A percentile compares a stretch with the other conserved stretches of the same genome.
These are phyloP conservation scores for Hymenotorrendiella dingleyae DNA, from an alignment of 2,329 filamentous ascomycete species.

Conservation along the genomic window DNA sequence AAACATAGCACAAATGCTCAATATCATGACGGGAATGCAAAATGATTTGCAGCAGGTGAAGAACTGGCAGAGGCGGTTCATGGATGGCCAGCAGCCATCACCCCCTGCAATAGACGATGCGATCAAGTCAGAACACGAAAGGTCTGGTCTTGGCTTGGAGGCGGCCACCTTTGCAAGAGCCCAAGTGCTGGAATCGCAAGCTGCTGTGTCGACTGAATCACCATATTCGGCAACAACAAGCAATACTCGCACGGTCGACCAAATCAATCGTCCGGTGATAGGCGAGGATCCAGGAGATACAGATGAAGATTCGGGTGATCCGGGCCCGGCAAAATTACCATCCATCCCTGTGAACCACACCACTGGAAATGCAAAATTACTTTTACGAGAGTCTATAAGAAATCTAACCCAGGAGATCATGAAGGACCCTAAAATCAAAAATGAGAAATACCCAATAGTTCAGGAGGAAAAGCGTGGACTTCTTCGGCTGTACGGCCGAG, in stretches of 20 bases:
- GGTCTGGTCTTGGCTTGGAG: no score
- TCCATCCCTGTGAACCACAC: constrained; percentile 82
- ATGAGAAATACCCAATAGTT: constrained; percentile 68
- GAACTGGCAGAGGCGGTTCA: no score
- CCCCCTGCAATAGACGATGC: no score
- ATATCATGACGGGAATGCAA: constrained; percentile 6
- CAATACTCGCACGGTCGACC: constrained; percentile 1
- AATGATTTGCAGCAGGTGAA: background rate
- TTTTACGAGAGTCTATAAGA: constrained; percentile 66
- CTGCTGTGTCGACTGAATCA: constrained; percentile 18
- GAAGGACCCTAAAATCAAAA: constrained; percentile 44
- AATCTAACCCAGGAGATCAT: constrained; percentile 47
- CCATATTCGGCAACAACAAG: constrained; percentile 15
- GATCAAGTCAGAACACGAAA: no score
- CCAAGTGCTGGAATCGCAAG: no score
- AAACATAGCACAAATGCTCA: constrained; percentile 27
- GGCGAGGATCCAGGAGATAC: constrained; percentile 48
- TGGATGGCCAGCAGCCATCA: no score
- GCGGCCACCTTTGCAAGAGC: no score
- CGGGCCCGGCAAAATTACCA: constrained; percentile 53
- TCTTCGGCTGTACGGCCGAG: constrained; percentile 70
- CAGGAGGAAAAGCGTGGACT: constrained; percentile 69
- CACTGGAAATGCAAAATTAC: constrained; percentile 77
- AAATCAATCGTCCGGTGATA: constrained; percentile 23
- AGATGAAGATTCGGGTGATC: constrained; percentile 35